A percentile compares a stretch with the other conserved stretches of the same genome.
phyloP scores from a whole-genome alignment of 768 basidiomycete species.

The Lentinula boryana region DNA sequence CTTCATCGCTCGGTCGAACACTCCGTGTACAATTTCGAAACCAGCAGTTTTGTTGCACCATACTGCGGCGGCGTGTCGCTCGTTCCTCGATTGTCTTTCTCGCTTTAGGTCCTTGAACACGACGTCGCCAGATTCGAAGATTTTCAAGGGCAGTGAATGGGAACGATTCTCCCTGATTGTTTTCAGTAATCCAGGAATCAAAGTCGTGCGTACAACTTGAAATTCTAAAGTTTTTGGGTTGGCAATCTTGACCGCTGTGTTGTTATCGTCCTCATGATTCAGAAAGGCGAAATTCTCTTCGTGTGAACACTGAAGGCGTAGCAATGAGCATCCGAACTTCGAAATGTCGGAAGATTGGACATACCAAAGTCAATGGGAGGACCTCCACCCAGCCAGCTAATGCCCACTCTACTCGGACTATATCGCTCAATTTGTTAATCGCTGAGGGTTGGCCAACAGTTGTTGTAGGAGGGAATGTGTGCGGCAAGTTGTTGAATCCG shows the following conservation, averaged over 20 bases:
- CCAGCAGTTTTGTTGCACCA: conserved; percentile 98
- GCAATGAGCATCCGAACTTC: not conserved
- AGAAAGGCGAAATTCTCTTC: conserved; percentile 97
- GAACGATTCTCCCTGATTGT: conserved; percentile 95
- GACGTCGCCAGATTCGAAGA: conserved; percentile 93
- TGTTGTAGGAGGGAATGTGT: conserved; percentile 87
- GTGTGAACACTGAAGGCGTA: conserved; percentile 74
- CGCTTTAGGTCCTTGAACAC: conserved; percentile 76
- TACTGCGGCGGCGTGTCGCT: conserved; percentile 81
- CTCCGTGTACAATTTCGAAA: conserved; percentile 93
- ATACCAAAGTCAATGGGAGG: conserved; percentile 85
- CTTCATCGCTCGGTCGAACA: conserved; percentile 93
- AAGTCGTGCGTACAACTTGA: conserved; percentile 94
- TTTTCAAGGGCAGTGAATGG: conserved; percentile 83
- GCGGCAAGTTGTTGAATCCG: conserved; percentile 94
- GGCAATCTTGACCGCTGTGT: conserved; percentile 81
- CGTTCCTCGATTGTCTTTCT: conserved; percentile 85
- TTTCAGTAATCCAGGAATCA: conserved; percentile 94
- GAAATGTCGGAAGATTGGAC: conserved; percentile 17
- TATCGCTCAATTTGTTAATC: conserved; percentile 85
- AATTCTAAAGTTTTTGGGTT: conserved; percentile 98
- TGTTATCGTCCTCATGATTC: conserved; percentile 79
- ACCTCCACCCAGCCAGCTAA: conserved; percentile 96
- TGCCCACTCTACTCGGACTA: conserved; percentile 87
- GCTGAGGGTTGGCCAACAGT: conserved; percentile 91